Conservation (phyloP, 2,329 filamentous ascomycete species). For the Colletotrichum zoysiae region DNA sequence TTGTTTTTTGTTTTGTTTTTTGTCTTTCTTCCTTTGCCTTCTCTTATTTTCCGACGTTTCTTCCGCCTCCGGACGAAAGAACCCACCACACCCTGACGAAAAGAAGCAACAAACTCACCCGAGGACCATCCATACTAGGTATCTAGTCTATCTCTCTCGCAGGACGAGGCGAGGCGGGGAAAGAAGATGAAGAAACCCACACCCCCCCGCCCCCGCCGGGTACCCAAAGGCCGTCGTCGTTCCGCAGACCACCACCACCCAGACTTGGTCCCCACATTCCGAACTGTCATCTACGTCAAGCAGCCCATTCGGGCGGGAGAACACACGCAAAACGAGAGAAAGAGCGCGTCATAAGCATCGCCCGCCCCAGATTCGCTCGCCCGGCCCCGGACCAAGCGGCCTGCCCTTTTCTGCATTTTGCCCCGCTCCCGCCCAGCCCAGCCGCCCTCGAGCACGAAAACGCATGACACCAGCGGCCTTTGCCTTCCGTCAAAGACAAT, state of each 20-base stretch:
- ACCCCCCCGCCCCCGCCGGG: background rate
- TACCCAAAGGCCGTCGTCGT: background rate
- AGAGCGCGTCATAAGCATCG: background rate
- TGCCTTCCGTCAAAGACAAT: background rate
- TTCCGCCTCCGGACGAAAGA: constrained; percentile 2
- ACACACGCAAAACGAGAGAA: background rate
- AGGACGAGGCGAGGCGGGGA: background rate
- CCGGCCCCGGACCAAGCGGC: constrained; percentile 3
- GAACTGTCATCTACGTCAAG: background rate
- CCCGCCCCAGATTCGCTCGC: background rate
- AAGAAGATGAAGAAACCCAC: background rate
- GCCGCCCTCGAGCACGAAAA: background rate
- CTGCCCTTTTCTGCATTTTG: background rate
- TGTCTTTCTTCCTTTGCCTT: background rate
- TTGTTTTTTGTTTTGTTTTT: too few relatives aligned
- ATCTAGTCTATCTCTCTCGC: background rate
- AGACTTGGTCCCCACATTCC: background rate
- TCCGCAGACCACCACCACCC: background rate
- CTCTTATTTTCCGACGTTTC: background rate
- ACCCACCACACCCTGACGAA: background rate
- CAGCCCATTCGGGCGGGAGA: background rate
- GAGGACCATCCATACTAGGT: too few relatives aligned
- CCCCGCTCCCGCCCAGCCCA: background rate
- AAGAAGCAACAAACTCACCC: too few relatives aligned
- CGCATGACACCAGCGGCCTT: background rate